Evolutionary conservation across 2,329 filamentous ascomycete genomes (phyloP).

Genomic region (Fusarium guadeloupense): DNA sequence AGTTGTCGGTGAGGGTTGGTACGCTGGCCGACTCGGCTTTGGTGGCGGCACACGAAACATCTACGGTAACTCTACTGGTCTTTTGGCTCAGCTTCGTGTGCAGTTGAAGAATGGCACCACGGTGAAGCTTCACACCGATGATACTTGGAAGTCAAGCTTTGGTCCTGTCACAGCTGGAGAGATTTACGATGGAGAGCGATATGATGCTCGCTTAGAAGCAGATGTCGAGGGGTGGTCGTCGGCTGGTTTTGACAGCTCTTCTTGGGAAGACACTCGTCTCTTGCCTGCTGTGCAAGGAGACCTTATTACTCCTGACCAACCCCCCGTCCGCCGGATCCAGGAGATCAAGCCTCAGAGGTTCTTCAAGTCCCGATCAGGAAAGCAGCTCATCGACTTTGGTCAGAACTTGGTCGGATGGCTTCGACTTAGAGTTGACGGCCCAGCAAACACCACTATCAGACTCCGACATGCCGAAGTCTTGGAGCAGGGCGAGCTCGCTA

Average conservation of each 20-base stretch:
- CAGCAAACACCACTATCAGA: constrained; percentile 53
- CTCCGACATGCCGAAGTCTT: constrained; percentile 66
- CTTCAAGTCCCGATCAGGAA: constrained; percentile 52
- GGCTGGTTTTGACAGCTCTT: constrained; percentile 49
- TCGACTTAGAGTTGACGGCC: constrained; percentile 50
- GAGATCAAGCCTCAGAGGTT: constrained; percentile 47
- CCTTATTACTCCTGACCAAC: constrained; percentile 49
- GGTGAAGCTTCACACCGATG: constrained; percentile 47
- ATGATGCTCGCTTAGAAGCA: constrained; percentile 54
- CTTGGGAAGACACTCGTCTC: constrained; percentile 46
- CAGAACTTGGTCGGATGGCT: constrained; percentile 66
- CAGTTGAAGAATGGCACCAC: constrained; percentile 45
- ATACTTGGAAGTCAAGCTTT: constrained; percentile 48
- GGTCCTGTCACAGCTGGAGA: constrained; percentile 49
- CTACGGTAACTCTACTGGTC: constrained; percentile 52
- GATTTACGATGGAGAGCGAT: constrained; percentile 62
- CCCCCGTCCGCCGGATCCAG: constrained; percentile 51
- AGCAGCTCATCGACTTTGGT: constrained; percentile 63
- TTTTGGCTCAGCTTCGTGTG: constrained; percentile 50
- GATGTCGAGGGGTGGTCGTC: constrained; percentile 42
- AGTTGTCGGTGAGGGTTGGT: constrained; percentile 61
- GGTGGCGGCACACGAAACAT: constrained; percentile 36
- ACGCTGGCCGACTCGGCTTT: constrained; percentile 48
- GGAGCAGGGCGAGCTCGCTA: constrained; percentile 55
- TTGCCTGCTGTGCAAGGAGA: not conserved